phyloP scores from a whole-genome alignment of 305 asterid species.

The Solanum hybrid region DNA sequence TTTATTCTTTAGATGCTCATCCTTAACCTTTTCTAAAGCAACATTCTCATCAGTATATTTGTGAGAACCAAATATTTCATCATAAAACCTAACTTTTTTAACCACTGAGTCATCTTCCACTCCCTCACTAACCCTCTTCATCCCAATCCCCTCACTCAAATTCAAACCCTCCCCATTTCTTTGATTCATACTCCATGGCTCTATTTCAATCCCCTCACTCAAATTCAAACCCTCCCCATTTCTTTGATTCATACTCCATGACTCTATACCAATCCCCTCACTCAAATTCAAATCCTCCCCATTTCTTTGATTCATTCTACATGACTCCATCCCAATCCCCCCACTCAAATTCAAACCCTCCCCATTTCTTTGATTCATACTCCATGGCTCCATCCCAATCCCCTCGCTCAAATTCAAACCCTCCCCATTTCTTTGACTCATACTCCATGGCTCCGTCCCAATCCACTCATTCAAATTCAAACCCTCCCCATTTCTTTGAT shows the following conservation, averaged over 20 bases:
- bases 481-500: neutral
- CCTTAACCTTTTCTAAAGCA: neutral
- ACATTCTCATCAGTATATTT: slow-evolving; percentile 11
- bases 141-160: neutral
- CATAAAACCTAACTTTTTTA: slow-evolving; percentile 35
- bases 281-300: neutral
- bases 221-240: neutral
- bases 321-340: neutral
- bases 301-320: neutral
- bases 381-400: neutral
- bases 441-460: slow-evolving; percentile 14
- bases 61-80: slow-evolving; percentile 18
- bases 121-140: slow-evolving; percentile 38
- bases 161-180: neutral
- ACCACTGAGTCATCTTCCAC: slow-evolving; percentile 20
- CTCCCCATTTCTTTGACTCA: neutral
- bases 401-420: neutral
- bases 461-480: neutral
- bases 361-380: neutral
- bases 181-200: neutral
- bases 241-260: neutral
- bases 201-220: neutral
- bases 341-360: neutral
- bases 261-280: neutral
- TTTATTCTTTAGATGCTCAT: neutral